Base-by-base conservation (phyloP, 2,329 filamentous ascomycete species). In the Venturia asperata region DNA sequence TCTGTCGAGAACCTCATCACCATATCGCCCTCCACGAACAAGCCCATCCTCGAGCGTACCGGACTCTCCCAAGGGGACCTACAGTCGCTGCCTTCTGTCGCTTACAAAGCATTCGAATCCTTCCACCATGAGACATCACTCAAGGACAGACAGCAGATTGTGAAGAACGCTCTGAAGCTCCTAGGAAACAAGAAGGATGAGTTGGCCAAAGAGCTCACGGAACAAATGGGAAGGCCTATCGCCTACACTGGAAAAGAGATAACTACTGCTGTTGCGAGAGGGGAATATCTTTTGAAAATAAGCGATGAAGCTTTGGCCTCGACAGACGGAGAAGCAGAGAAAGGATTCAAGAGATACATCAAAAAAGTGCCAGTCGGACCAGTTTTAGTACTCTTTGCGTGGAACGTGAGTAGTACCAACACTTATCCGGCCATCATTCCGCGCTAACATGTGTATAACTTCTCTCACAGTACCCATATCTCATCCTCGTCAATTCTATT, bases 151-250 rank as follows among this genome's bases (percentile, higher is more conserved):
- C 88, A 96, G 76, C 82, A 83, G 60, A 92, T 96, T 69, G 86
- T 97, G 71, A 87, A 85, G 71, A 90, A 89, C 72, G 92, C 92
- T 0, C 79, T 97, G 56, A 83, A 87, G 68, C 77, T 90, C 5
- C 81, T 97, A 37, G 77, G 79, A 19, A 83, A 86, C 62, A 87
- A 86, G 74, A 84, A 92, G 75, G 88, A 94, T 85, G 89, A 87
- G 68, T 81, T 97, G 42, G 92, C 89, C 6, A 83, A 85, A 70
- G 92, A 97, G 75, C 79, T 97, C 67, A 97, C 92, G 0, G 87
- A 91, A 74, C 92, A 97, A 79, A 97, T 97, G 92, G 93, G 93
- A 52, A 84, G 93, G 24, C 93, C 93, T 42, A 96, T 97, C 71
- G 84, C 89, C 45, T 97, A 93, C 75, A 90, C 90, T 0, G 87